Percentiles rank a stretch among this genome's conserved stretches.
Conservation (phyloP, 805 yeast species). For the Wickerhamiella occidentalis region DNA sequence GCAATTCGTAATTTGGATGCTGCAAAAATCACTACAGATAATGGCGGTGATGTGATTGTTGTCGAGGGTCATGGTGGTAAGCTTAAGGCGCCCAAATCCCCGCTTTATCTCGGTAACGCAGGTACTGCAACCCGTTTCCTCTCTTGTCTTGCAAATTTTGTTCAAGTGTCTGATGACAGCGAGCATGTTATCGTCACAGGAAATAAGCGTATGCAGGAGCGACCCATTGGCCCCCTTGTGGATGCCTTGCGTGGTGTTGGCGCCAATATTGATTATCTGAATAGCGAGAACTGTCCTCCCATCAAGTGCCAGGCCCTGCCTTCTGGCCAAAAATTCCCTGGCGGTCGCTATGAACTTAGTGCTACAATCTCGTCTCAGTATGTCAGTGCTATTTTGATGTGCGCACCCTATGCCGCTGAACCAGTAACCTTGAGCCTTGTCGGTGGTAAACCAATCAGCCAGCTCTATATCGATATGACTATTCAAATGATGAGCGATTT, state of each 20-base stretch:
- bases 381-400: slow-evolving; percentile 90
- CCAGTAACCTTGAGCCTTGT: slow-evolving; percentile 81
- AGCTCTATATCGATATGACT: slow-evolving; percentile 93
- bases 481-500: slow-evolving; percentile 86
- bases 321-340: slow-evolving; percentile 52
- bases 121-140: slow-evolving; percentile 96
- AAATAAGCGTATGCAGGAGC: slow-evolving; percentile 90
- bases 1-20: slow-evolving; percentile 74
- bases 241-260: slow-evolving; percentile 82
- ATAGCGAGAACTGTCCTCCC: slow-evolving; percentile 74
- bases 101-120: slow-evolving; percentile 86
- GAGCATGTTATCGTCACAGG: slow-evolving; percentile 67
- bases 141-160: slow-evolving; percentile 84
- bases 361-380: slow-evolving; percentile 97
- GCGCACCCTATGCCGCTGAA: slow-evolving; percentile 87
- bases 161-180: slow-evolving; percentile 34
- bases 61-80: slow-evolving; percentile 73
- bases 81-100: slow-evolving; percentile 48
- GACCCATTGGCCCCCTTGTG: slow-evolving; percentile 93
- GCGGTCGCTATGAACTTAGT: slow-evolving; percentile 86
- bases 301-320: slow-evolving; percentile 44
- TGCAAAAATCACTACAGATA: slow-evolving; percentile 71
- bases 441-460: slow-evolving; percentile 96
- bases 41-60: slow-evolving; percentile 77
- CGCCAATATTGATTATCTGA: slow-evolving; percentile 56